Percentiles rank a stretch among this genome's conserved stretches.
These are phyloP conservation scores for Pseudofabraea citricarpa DNA, from an alignment of 2,329 filamentous ascomycete species.

Conservation along the genomic window DNA sequence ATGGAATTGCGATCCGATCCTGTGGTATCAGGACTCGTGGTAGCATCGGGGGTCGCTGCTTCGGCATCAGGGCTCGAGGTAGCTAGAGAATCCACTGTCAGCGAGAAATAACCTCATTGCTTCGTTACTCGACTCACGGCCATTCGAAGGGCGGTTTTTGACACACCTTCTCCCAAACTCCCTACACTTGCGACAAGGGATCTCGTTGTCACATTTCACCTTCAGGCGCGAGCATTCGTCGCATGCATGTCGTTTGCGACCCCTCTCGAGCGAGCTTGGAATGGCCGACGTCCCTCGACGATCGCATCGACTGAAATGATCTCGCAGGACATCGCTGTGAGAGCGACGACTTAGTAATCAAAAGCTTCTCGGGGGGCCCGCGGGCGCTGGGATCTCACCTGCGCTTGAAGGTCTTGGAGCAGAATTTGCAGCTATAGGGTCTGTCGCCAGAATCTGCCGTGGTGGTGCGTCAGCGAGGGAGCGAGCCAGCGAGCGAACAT, in stretches of 20 bases:
- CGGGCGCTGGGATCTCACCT: conserved; percentile 23
- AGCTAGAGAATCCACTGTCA: too few relatives aligned
- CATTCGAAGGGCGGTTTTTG: conserved; percentile 13
- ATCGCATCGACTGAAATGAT: conserved; percentile 29
- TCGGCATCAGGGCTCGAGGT: conserved; percentile 7
- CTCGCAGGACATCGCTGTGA: conserved; percentile 29
- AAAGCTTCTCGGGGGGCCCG: too few relatives aligned
- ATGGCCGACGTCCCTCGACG: conserved; percentile 23
- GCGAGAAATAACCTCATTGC: too few relatives aligned
- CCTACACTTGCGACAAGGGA: conserved; percentile 26
- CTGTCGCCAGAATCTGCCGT: conserved; percentile 24
- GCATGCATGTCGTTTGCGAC: conserved; percentile 28
- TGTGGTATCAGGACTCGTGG: conserved; percentile 17
- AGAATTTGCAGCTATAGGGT: conserved; percentile 28
- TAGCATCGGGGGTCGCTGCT: conserved; percentile 19
- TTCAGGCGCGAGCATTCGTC: conserved; percentile 28
- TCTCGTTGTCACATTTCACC: conserved; percentile 28
- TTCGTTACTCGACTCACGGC: too few relatives aligned
- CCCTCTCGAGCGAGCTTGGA: conserved; percentile 25
- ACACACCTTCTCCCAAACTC: conserved; percentile 27
- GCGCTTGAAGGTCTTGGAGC: conserved; percentile 29
- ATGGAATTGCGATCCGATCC: conserved; percentile 27
- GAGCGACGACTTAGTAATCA: too few relatives aligned
- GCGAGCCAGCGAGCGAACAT: not conserved
- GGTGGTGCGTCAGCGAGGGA: conserved; percentile 9